phyloP scores from a whole-genome alignment of 257 asterid species.

The Plantago major region DNA sequence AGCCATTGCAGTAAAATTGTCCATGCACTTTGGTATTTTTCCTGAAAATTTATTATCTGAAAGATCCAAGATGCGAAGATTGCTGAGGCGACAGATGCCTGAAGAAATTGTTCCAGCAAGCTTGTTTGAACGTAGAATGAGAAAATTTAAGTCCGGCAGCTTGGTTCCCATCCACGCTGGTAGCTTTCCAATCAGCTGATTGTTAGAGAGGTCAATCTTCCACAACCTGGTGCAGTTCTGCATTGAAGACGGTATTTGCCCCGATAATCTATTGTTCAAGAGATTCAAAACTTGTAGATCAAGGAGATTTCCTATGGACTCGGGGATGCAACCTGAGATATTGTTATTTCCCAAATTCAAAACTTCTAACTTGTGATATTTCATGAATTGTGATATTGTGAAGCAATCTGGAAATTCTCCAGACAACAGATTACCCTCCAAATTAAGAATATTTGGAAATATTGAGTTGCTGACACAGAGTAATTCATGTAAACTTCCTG shows the following conservation, averaged over 20 bases:
- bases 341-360: slow-evolving; percentile 6
- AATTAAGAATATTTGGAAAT: not conserved
- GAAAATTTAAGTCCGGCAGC: not conserved
- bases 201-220: slow-evolving; percentile 10
- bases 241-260: slow-evolving; percentile 6
- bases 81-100: not conserved
- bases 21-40: not conserved
- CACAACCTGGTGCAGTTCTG: not conserved
- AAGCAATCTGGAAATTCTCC: not conserved
- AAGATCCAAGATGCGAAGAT: slow-evolving; percentile 2
- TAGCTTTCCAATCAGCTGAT: not conserved
- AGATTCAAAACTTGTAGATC: not conserved
- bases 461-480: not conserved
- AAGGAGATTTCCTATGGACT: slow-evolving; percentile 8
- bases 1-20: slow-evolving; percentile 3
- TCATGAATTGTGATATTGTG: too few species aligned
- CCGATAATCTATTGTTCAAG: slow-evolving; percentile 3
- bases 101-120: not conserved
- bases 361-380: not conserved
- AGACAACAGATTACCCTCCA: not conserved
- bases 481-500: not conserved
- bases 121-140: slow-evolving; percentile 4
- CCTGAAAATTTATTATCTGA: slow-evolving; percentile 2
- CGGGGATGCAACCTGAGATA: slow-evolving; percentile 5
- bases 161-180: slow-evolving; percentile 3